Percentiles rank a stretch among this genome's conserved stretches.
Conservation (phyloP, 768 basidiomycete genomes). For the Amanita muscaria region DNA sequence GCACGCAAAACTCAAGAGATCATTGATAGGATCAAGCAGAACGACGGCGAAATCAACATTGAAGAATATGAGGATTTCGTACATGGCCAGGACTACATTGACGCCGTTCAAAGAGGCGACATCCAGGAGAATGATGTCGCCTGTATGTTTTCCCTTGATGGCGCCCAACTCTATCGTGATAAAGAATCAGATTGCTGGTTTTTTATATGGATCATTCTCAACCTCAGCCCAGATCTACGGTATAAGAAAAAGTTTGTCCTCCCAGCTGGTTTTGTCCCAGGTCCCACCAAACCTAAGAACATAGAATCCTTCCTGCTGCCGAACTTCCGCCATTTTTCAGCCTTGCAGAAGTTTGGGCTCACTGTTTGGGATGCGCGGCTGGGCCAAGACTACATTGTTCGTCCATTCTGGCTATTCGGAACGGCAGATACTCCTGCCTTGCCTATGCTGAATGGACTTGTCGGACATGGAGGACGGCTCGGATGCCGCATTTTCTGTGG, state of each 20-base stretch:
- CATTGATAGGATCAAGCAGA: neutral
- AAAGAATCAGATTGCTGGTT: constrained; percentile 37
- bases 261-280: constrained; percentile 20
- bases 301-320: constrained; percentile 19
- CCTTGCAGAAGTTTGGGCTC: neutral
- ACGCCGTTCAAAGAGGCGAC: constrained; percentile 11
- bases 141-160: constrained; percentile 28
- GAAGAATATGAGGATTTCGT: constrained; percentile 19
- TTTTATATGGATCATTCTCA: constrained; percentile 29
- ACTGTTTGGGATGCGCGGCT: neutral
- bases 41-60: neutral
- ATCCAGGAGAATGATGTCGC: constrained; percentile 25
- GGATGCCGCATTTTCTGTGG: neutral
- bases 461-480: neutral
- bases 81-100: constrained; percentile 21
- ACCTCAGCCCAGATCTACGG: constrained; percentile 17
- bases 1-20: neutral
- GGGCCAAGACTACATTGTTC: neutral
- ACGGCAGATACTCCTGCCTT: neutral
- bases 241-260: constrained; percentile 20
- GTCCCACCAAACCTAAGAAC: constrained; percentile 21
- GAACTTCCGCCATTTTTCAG: neutral
- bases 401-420: neutral
- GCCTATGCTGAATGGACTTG: neutral
- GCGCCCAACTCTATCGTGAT: constrained; percentile 33